Evolutionary conservation across 73 alveolate species (phyloP).

Genomic region (Symbiodinium natans): DNA sequence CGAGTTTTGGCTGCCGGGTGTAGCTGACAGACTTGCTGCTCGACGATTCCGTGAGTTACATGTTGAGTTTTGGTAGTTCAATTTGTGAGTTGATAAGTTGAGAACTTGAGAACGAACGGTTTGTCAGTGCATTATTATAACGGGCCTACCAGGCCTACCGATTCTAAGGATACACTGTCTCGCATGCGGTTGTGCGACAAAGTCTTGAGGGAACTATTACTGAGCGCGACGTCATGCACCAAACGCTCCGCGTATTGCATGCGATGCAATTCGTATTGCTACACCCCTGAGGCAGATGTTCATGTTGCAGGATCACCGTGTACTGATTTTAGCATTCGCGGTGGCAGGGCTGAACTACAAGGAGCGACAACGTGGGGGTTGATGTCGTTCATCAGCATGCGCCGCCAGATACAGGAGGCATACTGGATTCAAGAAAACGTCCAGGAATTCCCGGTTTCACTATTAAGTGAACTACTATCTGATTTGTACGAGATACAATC

Average conservation of each 20-base stretch:
- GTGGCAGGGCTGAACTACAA: background rate
- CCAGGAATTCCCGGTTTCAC: background rate
- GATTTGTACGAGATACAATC: background rate
- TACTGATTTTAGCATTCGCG: background rate
- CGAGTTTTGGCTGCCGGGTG: background rate
- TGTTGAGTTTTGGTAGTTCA: no score
- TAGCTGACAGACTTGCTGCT: background rate
- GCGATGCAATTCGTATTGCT: background rate
- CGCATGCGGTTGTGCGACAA: no score
- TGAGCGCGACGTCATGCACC: background rate
- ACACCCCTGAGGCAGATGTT: background rate
- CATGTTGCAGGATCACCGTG: background rate
- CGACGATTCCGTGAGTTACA: no score
- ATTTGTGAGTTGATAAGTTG: no score
- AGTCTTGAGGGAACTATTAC: no score
- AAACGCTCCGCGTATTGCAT: background rate
- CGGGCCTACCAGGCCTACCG: background rate
- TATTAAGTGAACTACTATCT: background rate
- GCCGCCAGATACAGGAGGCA: background rate
- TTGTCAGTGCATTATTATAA: background rate
- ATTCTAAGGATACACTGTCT: no score
- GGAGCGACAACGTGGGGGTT: background rate
- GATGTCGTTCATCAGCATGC: background rate
- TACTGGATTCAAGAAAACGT: background rate
- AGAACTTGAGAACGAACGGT: no score